Base-by-base conservation (phyloP, 306 rosid species). In the Begonia peltatifolia region DNA sequence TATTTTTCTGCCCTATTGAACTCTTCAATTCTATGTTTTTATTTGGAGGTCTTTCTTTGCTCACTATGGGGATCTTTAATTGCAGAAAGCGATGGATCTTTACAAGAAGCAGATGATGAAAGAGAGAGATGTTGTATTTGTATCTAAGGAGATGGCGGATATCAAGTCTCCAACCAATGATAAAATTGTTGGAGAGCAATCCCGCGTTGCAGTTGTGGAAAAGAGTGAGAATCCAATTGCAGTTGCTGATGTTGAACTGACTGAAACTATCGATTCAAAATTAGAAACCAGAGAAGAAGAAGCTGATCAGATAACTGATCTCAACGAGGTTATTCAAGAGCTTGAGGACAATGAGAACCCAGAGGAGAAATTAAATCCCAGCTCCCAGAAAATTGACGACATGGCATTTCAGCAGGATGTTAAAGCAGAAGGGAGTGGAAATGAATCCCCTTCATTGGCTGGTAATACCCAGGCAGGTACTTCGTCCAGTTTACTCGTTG, bases 31-130 rank as follows among this genome's bases (percentile, higher is more conserved):
- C 36, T 4, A 30, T 30, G 36, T 30, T 30, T 30, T 30, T 30
- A 30, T 30, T 30, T 30, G 38, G 38, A 30, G 38, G 38, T 30
- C 38, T 30, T 30, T 30, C 12, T 44, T 10, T 10, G 48, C 48
- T 44, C 14, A 10, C 12, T 3, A 10, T 10, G 48, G 48, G 6
- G 48, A 3, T n/a, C 11, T 44, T 44, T 44, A 10, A 11, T 61
- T 71, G 76, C 87, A 92, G 99, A 79, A 78, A 55, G 94, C 94
- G 41, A 69, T 86, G 59, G 75, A 76, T 65, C 72, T 83, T 57
- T 92, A 92, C 83, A 77, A 81, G 74, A 86, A 75, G 77, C 93
- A 86, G 68, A 70, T 63, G 54, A 65, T 70, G 74, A 78, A 81
- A 57, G 56, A 75, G 12, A 71, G 70, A 55, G 61, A 74, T 14